Base-by-base conservation (phyloP, 176 grass and related monocot species). In the Tillandsia leiboldiana region DNA sequence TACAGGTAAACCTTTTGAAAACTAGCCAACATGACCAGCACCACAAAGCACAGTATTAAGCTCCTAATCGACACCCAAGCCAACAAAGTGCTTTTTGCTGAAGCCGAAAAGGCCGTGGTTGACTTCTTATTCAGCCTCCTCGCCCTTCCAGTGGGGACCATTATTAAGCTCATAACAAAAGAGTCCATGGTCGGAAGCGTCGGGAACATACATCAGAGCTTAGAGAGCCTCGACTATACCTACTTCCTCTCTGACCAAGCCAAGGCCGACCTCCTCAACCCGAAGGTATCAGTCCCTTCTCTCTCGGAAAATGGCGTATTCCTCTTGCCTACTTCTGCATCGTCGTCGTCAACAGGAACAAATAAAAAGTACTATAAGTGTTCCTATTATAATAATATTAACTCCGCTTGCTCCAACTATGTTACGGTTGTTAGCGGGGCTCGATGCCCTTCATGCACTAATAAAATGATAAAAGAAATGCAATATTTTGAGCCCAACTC, bases 41-140 rank as follows among this genome's bases (percentile, higher is more conserved):
- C 4, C 33, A 42, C 5, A 42, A 64, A 87, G 71, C 66, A 82
- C 75, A 67, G 53, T 0, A 47, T 87, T 4, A 87, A 79, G 79
- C 75, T 87, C 2, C 63, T 82, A 2, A 53, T 87, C 9, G 75
- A 82, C 11, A 33, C 9, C 52, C 82, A 82, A 63, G 51, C 71
- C 0, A 86, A 82, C 50, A 73, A 70, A 17, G 79, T 86, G 1
- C 66, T 82, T 0, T 82, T 82, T 12, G 79, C 83, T 0, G 84
- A 87, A 12, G 79, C 79, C 0, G 71, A 53, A 0, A 87, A 87
- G 51, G 83, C 86, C 59, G 78, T 90, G 51, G 79, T 83, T 0
- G 87, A 86, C 72, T 83, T 90, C 73, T 23, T 85, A 0, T 85
- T 89, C 71, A 70, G 72, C 69, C 53, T 89, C 0, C 66, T 89